Evolutionary conservation across 129 eudicot species (phyloP), one percentile per base, ranked within the genome.

Genomic region (Chrysanthemum seticuspe): DNA sequence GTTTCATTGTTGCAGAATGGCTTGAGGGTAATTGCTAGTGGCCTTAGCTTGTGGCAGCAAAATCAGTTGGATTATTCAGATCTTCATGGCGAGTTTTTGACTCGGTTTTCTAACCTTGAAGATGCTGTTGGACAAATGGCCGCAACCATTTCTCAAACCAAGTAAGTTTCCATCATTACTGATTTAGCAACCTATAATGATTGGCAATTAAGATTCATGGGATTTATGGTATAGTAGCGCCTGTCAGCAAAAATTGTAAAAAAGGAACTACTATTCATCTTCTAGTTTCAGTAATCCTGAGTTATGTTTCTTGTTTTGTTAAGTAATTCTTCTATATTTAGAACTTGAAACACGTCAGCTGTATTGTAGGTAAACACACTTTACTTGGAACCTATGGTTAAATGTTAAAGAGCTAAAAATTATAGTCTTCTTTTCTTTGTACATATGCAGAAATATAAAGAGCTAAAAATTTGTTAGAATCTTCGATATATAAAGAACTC

Each of bases 1-100:
- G 88, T 94, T 58, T 87, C 75, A 61, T 72, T 90, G 77, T 78
- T 94, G 81, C 87, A 83, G 64, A 83, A 81, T 70, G 98, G 98
- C 10, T 65, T 94, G 84, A 88, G 85, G 76, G 74, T 83, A 9
- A 79, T 90, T 67, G 86, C 84, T 36, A 85, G 82, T 71, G 93
- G 87, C 48, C 74, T 94, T 74, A 83, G 86, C 25, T 21, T 74
- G 49, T 90, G 87, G 97, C 79, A 86, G 77, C 87, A 83, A 29
- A 84, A 76, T 76, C 81, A 68, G 11, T 23, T 74, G 12, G 84
- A 87, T 45, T 76, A 75, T 56, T 74, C 79, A 5, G 89, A 86
- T 48, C 76, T 81, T 48, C 78, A 73, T 27, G 85, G 77, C 5
- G 86, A 83, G 19, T 79, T 90, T 51, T 61, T 83, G 74, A 76